Conservation (phyloP, 2,329 filamentous ascomycete species). For the Aschersonia sp. region DNA sequence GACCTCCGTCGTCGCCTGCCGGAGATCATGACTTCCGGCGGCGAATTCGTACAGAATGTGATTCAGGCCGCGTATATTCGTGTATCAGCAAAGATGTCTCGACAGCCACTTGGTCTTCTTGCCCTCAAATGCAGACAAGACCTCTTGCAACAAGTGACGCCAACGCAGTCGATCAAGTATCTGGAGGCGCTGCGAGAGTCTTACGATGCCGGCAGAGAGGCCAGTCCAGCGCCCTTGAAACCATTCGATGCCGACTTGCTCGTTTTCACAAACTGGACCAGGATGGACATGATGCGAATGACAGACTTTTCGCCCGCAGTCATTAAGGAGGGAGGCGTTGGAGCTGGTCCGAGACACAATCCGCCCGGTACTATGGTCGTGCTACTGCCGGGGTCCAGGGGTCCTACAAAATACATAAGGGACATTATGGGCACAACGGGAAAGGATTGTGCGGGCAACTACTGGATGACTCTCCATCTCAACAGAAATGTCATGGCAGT, state of each 20-base stretch:
- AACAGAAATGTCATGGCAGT: slow-evolving; percentile 1
- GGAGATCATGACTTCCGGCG: slow-evolving; percentile 5
- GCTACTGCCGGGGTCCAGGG: slow-evolving; percentile 5
- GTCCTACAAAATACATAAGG: slow-evolving; percentile 1
- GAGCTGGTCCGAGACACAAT: not conserved
- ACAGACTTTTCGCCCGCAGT: slow-evolving; percentile 21
- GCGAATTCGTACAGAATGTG: slow-evolving; percentile 15
- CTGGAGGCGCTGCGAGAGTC: slow-evolving; percentile 10
- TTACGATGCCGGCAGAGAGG: slow-evolving; percentile 5
- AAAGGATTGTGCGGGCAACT: slow-evolving; percentile 13
- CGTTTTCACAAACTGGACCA: slow-evolving; percentile 23
- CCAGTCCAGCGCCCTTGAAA: slow-evolving; percentile 14
- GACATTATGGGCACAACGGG: slow-evolving; percentile 11
- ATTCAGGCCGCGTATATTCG: slow-evolving; percentile 7
- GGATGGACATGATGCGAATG: slow-evolving; percentile 17
- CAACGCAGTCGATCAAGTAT: slow-evolving; percentile 16
- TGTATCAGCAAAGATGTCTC: slow-evolving; percentile 10
- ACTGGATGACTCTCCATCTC: slow-evolving; percentile 12
- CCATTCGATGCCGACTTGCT: slow-evolving; percentile 17
- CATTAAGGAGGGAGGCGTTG: slow-evolving; percentile 2
- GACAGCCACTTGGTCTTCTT: slow-evolving; percentile 10
- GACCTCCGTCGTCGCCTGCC: slow-evolving; percentile 14
- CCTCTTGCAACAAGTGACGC: slow-evolving; percentile 18
- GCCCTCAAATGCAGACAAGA: slow-evolving; percentile 17
- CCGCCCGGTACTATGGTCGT: slow-evolving; percentile 7